These are phyloP conservation scores for Cyclotella choctawhatcheeana DNA, from an alignment of 108 stramenopile species.

Conservation along the genomic window DNA sequence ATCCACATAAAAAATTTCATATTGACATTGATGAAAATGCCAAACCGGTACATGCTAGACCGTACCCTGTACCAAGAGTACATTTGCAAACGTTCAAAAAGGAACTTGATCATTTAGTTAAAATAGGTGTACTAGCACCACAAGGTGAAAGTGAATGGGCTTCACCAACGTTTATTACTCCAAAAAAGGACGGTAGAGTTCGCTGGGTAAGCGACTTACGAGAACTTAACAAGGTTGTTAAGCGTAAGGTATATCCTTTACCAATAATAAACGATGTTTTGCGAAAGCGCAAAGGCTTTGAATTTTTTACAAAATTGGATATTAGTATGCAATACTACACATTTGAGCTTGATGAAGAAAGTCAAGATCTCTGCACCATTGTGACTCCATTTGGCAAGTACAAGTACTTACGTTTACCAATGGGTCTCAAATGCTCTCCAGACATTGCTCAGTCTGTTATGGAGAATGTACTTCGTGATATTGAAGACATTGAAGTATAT, in stretches of 20 bases:
- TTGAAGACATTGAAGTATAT: conserved; percentile 46
- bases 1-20: conserved; percentile 40
- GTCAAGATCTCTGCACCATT: conserved; percentile 27
- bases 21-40: conserved; percentile 38
- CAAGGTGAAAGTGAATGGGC: conserved; percentile 32
- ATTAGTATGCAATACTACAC: conserved; percentile 53
- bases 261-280: conserved; percentile 50
- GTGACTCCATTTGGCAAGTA: conserved; percentile 56
- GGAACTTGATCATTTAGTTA: conserved; percentile 31
- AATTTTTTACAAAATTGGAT: conserved; percentile 42
- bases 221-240: conserved; percentile 35
- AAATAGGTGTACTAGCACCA: conserved; percentile 22
- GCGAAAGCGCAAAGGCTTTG: conserved; percentile 19
- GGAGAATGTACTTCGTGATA: conserved; percentile 33
- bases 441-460: conserved; percentile 56
- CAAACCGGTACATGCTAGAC: conserved; percentile 22
- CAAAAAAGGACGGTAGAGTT: conserved; percentile 50
- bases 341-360: conserved; percentile 40
- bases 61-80: conserved; percentile 36
- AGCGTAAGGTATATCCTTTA: conserved; percentile 32
- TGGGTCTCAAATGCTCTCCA: conserved; percentile 57
- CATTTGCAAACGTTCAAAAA: conserved; percentile 38
- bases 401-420: conserved; percentile 48
- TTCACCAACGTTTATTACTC: conserved; percentile 38
- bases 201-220: conserved; percentile 54